These are phyloP conservation scores for Sclerotinia borealis DNA, from an alignment of 2,329 filamentous ascomycete genomes.

Conservation along the genomic window DNA sequence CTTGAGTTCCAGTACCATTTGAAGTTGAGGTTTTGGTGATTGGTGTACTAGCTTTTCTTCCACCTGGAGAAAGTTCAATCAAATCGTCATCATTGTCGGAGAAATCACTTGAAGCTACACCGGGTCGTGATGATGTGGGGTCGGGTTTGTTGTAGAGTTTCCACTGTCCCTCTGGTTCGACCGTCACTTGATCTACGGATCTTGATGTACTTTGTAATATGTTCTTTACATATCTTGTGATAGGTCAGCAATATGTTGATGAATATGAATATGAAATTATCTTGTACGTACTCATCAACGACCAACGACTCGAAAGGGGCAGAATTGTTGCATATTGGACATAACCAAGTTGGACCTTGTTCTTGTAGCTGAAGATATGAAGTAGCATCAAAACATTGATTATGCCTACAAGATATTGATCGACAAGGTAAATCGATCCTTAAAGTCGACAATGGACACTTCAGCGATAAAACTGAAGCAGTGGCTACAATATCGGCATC, in stretches of 20 bases:
- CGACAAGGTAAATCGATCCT: slow-evolving; percentile 76
- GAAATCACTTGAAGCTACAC: slow-evolving; percentile 28
- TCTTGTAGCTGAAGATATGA: slow-evolving; percentile 93
- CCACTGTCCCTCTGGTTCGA: slow-evolving; percentile 86
- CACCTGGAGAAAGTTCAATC: slow-evolving; percentile 40
- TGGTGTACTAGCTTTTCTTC: slow-evolving; percentile 27
- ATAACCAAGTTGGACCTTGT: slow-evolving; percentile 95
- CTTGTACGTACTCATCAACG: slow-evolving; percentile 67
- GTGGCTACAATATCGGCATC: slow-evolving; percentile 88
- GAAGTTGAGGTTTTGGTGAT: slow-evolving; percentile 19
- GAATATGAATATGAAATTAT: slow-evolving; percentile 14
- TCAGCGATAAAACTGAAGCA: slow-evolving; percentile 81
- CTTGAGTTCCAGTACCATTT: slow-evolving; percentile 22
- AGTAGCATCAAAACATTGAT: slow-evolving; percentile 89
- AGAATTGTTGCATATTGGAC: slow-evolving; percentile 83
- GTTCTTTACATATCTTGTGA: slow-evolving; percentile 70
- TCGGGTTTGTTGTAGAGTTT: slow-evolving; percentile 32
- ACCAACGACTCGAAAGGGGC: slow-evolving; percentile 77
- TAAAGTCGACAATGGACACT: slow-evolving; percentile 85
- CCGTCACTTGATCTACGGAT: slow-evolving; percentile 75
- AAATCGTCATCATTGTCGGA: slow-evolving; percentile 42
- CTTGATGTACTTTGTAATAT: slow-evolving; percentile 70
- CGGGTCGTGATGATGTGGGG: slow-evolving; percentile 17
- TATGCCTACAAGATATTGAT: slow-evolving; percentile 73
- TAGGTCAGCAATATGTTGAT: slow-evolving; percentile 16